Evolutionary conservation across 23 red algal species (phyloP), one percentile per base, ranked within the genome.

Genomic region (Chondrus crispus): DNA sequence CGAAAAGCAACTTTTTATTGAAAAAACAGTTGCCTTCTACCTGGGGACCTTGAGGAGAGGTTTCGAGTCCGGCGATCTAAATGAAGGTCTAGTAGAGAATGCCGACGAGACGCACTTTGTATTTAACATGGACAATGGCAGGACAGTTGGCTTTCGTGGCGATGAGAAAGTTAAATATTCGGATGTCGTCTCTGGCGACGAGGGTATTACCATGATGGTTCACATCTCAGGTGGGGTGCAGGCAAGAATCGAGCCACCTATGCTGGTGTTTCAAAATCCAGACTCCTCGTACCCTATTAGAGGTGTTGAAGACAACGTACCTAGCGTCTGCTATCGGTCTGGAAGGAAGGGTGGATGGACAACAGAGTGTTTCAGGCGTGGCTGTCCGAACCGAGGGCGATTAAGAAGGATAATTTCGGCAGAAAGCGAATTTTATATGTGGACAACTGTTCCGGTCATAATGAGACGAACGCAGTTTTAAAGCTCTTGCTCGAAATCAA

Each of bases 101-200:
- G 54, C 62, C 2, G 81, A 68, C 20, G 55, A 85, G 41, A 85
- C 81, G 5, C 38, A 63, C 55, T 85, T 85, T 10, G 47, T 43
- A 9, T 49, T 85, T 43, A 85, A 85, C 19, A 68, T 63, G 81
- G 81, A 85, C n/a, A 68, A 85, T 37, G 48, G 41, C 22, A 85
- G 41, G 14, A 85, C 28, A 3, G 29, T 84, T 16, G 5, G 38
- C 28, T 32, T 84, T 52, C 12, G 45, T 3, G 52, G 80, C n/a
- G 51, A 60, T 2, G 26, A 3, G 55, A 60, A 26, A 50, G 80
- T 84, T 41, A 3, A 40, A 11, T 84, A 84, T 43, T 40, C 57
- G 4, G 76, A 81, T 52, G 51, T 58, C 5, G 51, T 38, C 3
- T 81, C 76, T 7, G 28, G 39, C 22, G 7, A 60, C 26, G 80